Percentiles rank a stretch among this genome's conserved stretches.
Conservation (phyloP, 1,139 yeast species). For the Zygosaccharomyces sapae region DNA sequence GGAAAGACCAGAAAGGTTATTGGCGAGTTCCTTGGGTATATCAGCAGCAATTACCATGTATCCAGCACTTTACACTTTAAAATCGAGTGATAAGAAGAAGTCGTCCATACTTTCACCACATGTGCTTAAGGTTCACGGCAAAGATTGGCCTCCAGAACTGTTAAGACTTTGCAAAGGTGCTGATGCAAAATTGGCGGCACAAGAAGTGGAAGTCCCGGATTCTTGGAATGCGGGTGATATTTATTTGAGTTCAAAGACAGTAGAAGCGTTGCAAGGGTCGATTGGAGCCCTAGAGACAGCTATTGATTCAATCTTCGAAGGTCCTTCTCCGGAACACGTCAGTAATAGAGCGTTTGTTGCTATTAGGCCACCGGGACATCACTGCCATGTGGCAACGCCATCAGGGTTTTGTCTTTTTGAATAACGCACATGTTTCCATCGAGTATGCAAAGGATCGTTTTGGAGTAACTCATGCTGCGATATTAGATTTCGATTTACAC, state of each 20-base stretch:
- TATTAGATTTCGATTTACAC: constrained; percentile 78
- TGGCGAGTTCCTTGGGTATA: constrained; percentile 73
- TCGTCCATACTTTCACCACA: constrained; percentile 42
- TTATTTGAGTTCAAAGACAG: constrained; percentile 62
- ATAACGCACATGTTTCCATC: constrained; percentile 77
- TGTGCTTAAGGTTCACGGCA: constrained; percentile 72
- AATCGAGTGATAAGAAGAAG: constrained; percentile 37
- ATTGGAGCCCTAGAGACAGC: constrained; percentile 76
- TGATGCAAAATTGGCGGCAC: constrained; percentile 49
- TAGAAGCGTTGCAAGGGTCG: constrained; percentile 73
- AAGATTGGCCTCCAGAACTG: constrained; percentile 63
- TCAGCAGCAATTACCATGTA: constrained; percentile 71
- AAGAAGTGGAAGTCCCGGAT: constrained; percentile 69
- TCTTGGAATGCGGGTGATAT: constrained; percentile 86
- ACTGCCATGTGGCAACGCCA: constrained; percentile 79
- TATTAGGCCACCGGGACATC: constrained; percentile 86
- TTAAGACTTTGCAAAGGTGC: constrained; percentile 58
- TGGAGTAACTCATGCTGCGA: constrained; percentile 74
- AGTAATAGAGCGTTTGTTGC: constrained; percentile 64
- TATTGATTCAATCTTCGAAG: constrained; percentile 52
- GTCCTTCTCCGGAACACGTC: constrained; percentile 33
- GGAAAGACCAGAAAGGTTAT: constrained; percentile 76
- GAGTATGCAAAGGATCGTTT: constrained; percentile 69
- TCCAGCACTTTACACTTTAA: constrained; percentile 56
- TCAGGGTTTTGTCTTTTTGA: constrained; percentile 84